Evolutionary conservation across 1,284 basidiomycete species (phyloP), one percentile per base, ranked within the genome.

Genomic region (Ceratobasidium sp.): DNA sequence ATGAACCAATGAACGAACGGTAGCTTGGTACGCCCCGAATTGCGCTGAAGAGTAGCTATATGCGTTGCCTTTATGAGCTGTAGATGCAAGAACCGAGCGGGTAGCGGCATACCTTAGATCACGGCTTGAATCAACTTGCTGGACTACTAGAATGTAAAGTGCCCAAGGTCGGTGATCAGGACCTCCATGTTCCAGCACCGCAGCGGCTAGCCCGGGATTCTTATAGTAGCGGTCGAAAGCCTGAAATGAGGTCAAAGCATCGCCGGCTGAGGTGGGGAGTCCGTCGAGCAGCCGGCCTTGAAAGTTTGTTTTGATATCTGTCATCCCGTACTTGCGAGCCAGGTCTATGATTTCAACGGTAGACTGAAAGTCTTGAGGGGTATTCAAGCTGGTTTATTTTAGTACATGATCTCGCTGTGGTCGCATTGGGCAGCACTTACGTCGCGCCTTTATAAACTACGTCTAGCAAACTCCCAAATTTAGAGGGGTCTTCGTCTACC

Each of bases 281-380:
- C 23, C n/a, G 33, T 20, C 9, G 15, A 12, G 17, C 7, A 65
- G 15, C 15, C n/a, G 38, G 6, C n/a, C 23, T 23, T 65, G 62
- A 42, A 65, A 48, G 15, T 23, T 5, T 17, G 33, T 44, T n/a
- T 65, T 42, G 17, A 65, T 38, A 6, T 42, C 62, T 13, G 23
- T 23, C 62, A 65, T 65, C 42, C 26, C 17, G 26, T 65, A 65
- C 38, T 65, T 65, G n/a, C 46, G 62, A 12, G 62, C 40, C 33
- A 65, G 38, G 15, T 65, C 62, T 15, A 48, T 23, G 9, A 65
- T 42, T 1, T 23, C 40, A 12, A 65, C 12, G 48, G 20, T 13
- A 15, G 20, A 64, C 5, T 13, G 38, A 40, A 28, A 12, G 5
- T 17, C 23, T 38, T 64, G 10, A 40, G 6, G 12, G 20, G 13